phyloP scores from a whole-genome alignment of 2,329 filamentous ascomycete genomes.

The Colletotrichum plurivorum region DNA sequence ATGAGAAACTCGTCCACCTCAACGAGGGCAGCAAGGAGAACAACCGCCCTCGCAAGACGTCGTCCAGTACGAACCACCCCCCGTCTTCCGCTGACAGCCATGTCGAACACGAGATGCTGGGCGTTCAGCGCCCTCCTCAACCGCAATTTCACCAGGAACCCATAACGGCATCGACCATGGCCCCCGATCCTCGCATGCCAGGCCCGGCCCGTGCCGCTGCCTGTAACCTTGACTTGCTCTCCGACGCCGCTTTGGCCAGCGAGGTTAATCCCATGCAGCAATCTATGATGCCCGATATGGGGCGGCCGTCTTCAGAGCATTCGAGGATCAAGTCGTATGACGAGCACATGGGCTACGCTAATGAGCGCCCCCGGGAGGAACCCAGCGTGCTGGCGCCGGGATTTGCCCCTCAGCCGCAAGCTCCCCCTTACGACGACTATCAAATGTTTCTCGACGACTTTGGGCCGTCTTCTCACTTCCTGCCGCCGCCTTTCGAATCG shows the following conservation, averaged over 20 bases:
- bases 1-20: constrained; percentile 76
- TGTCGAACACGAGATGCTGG: constrained; percentile 62
- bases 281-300: constrained; percentile 62
- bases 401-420: constrained; percentile 55
- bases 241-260: constrained; percentile 72
- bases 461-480: constrained; percentile 66
- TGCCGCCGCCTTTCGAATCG: constrained; percentile 68
- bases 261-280: constrained; percentile 66
- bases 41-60: constrained; percentile 64
- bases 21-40: constrained; percentile 72
- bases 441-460: constrained; percentile 73
- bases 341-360: constrained; percentile 61
- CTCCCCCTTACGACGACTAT: constrained; percentile 67
- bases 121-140: constrained; percentile 54
- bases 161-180: constrained; percentile 55
- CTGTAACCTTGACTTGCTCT: constrained; percentile 71
- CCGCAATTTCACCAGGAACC: constrained; percentile 58
- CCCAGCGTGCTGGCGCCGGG: constrained; percentile 57
- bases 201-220: constrained; percentile 58
- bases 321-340: constrained; percentile 65
- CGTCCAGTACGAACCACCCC: constrained; percentile 56
- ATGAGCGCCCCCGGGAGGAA: constrained; percentile 64
- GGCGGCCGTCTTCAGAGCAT: constrained; percentile 57
- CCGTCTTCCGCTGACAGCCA: constrained; percentile 63
- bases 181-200: constrained; percentile 61